phyloP scores from a whole-genome alignment of 345 rosid genomes.

The Gossypium herbaceum region DNA sequence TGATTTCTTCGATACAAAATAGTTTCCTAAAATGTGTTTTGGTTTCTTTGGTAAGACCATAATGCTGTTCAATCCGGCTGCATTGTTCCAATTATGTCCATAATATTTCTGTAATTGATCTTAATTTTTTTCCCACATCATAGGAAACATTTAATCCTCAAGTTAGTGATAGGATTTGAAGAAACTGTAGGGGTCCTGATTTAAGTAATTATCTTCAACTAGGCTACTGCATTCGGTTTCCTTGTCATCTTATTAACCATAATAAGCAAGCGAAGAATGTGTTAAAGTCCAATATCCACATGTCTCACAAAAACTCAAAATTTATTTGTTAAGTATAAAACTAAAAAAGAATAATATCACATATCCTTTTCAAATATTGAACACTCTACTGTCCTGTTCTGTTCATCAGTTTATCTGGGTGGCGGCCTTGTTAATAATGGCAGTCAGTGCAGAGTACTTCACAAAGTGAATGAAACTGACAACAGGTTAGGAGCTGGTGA shows the following conservation, averaged over 20 bases:
- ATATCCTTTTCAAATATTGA: conserved; percentile 4
- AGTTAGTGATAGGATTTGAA: not conserved
- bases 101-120: not conserved
- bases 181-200: not conserved
- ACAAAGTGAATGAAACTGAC: conserved; percentile 41
- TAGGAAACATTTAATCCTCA: not conserved
- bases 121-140: not conserved
- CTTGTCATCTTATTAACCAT: too few relatives aligned
- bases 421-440: conserved; percentile 14
- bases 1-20: too few relatives aligned
- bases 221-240: too few relatives aligned
- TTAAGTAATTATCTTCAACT: not conserved
- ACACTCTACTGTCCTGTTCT: not conserved
- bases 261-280: not conserved
- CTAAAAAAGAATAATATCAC: not conserved
- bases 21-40: not conserved
- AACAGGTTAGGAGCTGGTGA: conserved; percentile 45
- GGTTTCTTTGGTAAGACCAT: not conserved
- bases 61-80: not conserved
- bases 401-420: conserved; percentile 28
- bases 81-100: not conserved
- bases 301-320: not conserved
- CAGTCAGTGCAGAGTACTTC: conserved; percentile 37
- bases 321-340: not conserved
- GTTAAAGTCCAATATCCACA: too few relatives aligned